These are phyloP conservation scores for Starmerella gropengiesseri DNA, from an alignment of 805 yeast genomes.

Conservation along the genomic window DNA sequence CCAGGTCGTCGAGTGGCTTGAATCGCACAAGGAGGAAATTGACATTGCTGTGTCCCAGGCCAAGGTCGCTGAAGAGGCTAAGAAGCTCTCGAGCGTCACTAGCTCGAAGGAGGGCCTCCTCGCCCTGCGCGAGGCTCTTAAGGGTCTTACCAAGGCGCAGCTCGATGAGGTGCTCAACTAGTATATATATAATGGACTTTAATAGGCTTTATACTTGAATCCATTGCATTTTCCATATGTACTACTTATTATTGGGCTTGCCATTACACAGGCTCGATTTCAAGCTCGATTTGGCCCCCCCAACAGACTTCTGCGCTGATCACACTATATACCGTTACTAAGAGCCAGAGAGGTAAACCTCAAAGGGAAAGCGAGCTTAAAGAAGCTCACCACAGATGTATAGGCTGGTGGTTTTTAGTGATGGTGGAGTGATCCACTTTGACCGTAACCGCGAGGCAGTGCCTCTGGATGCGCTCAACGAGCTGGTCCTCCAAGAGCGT, in stretches of 20 bases:
- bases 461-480: conserved; percentile 36
- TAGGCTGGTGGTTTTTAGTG: conserved; percentile 35
- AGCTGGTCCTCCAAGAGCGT: conserved; percentile 30
- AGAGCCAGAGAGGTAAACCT: too few relatives aligned
- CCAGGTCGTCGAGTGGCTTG: conserved; percentile 61
- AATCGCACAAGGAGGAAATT: conserved; percentile 14
- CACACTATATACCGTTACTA: too few relatives aligned
- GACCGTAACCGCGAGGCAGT: conserved; percentile 32
- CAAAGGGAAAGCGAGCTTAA: too few relatives aligned
- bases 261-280: too few relatives aligned
- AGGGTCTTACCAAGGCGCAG: conserved; percentile 28
- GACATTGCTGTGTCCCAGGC: conserved; percentile 6
- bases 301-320: too few relatives aligned
- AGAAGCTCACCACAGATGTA: conserved; percentile 16
- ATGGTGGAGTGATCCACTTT: conserved; percentile 45
- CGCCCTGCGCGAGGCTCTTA: conserved; percentile 27
- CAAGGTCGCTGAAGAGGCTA: conserved; percentile 8
- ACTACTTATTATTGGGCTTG: too few relatives aligned
- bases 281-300: too few relatives aligned
- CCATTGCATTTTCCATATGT: too few relatives aligned
- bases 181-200: too few relatives aligned
- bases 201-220: too few relatives aligned
- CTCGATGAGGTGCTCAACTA: conserved; percentile 28
- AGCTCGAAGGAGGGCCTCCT: conserved; percentile 16
- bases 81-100: conserved; percentile 8